These are phyloP conservation scores for Solanum infundibuliforme DNA, from an alignment of 257 asterid species.

Conservation along the genomic window DNA sequence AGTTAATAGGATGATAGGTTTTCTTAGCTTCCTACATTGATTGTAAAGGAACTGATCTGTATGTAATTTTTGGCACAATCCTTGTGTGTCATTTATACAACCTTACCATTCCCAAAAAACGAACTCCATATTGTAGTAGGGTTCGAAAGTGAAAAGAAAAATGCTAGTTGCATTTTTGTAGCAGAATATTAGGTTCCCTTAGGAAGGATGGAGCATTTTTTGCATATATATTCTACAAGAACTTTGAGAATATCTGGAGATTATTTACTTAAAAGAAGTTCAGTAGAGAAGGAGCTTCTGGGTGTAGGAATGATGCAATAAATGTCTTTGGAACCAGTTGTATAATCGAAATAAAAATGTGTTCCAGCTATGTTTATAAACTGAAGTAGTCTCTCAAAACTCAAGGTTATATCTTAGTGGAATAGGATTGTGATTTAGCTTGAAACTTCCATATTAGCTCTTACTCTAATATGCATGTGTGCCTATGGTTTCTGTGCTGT, in stretches of 20 bases:
- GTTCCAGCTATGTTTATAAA: not conserved
- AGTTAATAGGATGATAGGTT: not conserved
- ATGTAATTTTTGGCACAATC: not conserved
- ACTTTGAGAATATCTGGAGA: not conserved
- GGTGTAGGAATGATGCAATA: not conserved
- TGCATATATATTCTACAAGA: not conserved
- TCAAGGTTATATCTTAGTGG: not conserved
- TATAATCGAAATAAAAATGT: not conserved
- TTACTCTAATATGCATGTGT: not conserved
- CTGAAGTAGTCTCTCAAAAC: not conserved
- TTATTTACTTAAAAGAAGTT: not conserved
- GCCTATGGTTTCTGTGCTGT: not conserved
- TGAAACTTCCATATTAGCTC: not conserved
- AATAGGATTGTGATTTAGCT: not conserved
- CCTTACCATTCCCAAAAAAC: not conserved
- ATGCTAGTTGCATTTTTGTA: not conserved
- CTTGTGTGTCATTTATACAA: not conserved
- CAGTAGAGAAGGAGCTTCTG: not conserved
- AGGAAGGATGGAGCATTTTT: not conserved
- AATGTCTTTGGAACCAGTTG: not conserved
- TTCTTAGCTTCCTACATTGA: not conserved
- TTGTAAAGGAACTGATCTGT: not conserved
- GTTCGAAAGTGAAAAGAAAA: not conserved
- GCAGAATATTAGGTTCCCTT: not conserved
- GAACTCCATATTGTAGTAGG: not conserved